phyloP scores from a whole-genome alignment of 495 filamentous ascomycete genomes.

The Lepidopterella palustris region DNA sequence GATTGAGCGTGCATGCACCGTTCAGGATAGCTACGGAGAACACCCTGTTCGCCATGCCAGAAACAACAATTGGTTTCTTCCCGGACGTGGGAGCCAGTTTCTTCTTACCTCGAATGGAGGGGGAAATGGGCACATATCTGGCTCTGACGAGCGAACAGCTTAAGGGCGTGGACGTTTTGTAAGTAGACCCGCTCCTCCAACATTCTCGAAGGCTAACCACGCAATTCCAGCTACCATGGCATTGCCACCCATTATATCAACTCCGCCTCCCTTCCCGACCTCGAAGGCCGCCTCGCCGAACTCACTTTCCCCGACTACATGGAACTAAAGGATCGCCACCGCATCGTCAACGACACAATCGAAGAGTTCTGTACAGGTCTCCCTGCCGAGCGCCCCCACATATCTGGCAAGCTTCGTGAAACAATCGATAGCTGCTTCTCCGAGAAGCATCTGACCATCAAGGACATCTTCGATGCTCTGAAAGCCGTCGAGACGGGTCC shows the following conservation, averaged over 20 bases:
- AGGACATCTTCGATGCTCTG: constrained; percentile 64
- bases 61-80: constrained; percentile 97
- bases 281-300: constrained; percentile 82
- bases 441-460: constrained; percentile 42
- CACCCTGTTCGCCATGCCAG: constrained; percentile 95
- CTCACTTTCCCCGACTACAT: constrained; percentile 76
- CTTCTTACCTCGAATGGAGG: constrained; percentile 85
- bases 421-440: constrained; percentile 61
- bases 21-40: constrained; percentile 94
- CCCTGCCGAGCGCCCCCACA: constrained; percentile 50
- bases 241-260: constrained; percentile 93
- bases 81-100: constrained; percentile 94
- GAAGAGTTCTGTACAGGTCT: constrained; percentile 84
- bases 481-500: constrained; percentile 37
- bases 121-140: constrained; percentile 78
- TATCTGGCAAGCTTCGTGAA: constrained; percentile 58
- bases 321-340: constrained; percentile 51
- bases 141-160: constrained; percentile 79
- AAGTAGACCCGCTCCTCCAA: constrained; percentile 33
- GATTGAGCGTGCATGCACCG: constrained; percentile 87
- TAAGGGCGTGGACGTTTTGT: constrained; percentile 70
- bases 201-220: constrained; percentile 2
- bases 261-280: constrained; percentile 69
- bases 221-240: constrained; percentile 51
- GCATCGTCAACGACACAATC: constrained; percentile 76